Percentiles rank a stretch among this genome's conserved stretches.
Evolutionary conservation across 352 stramenopile species (phyloP).

Genomic region (Globisporangium emineosum): DNA sequence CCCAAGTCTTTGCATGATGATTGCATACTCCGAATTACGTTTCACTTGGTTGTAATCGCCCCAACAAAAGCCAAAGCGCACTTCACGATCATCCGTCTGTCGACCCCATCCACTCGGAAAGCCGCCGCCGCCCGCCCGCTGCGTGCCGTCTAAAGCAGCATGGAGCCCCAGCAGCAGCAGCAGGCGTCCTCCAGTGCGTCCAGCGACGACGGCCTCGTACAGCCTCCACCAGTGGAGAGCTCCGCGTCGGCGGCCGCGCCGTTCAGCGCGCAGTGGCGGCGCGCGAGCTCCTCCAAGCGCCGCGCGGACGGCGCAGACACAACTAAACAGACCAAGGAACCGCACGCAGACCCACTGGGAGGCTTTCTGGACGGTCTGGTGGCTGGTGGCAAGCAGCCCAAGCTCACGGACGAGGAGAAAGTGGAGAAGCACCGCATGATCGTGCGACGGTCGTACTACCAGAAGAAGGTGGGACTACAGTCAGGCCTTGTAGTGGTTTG

Average conservation of each 20-base stretch:
- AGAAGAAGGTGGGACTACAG: constrained; percentile 25
- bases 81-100: neutral
- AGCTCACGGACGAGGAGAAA: constrained; percentile 32
- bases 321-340: neutral
- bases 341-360: neutral
- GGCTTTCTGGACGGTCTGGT: neutral
- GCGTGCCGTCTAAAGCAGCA: neutral
- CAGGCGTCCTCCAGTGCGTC: neutral
- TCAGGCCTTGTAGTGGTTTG: neutral
- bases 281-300: constrained; percentile 4
- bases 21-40: neutral
- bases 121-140: too few species aligned
- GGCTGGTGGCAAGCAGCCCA: constrained; percentile 1
- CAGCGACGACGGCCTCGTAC: neutral
- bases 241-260: neutral
- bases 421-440: constrained; percentile 53
- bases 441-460: constrained; percentile 42
- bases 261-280: constrained; percentile 13
- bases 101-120: neutral
- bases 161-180: neutral
- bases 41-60: neutral
- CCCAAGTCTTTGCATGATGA: neutral
- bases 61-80: neutral
- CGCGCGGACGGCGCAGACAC: neutral
- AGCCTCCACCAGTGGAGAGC: neutral